Base-by-base conservation (phyloP, 1,284 basidiomycete genomes). In the Leccinum pachyderme region DNA sequence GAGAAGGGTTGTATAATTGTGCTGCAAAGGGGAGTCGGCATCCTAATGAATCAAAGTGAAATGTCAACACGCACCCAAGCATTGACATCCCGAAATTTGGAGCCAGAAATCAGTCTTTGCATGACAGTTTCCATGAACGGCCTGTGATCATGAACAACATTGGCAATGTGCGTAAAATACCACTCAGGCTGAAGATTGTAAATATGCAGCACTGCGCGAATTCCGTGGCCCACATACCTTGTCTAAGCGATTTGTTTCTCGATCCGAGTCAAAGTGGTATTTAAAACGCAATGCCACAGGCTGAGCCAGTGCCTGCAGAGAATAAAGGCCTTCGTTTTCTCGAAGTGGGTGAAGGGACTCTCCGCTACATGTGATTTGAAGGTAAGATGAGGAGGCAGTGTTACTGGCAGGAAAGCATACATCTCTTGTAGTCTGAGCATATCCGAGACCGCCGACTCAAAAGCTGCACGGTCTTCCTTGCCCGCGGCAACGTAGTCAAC, bases 131-230 rank as follows among this genome's bases (percentile, higher is more conserved):
- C 80, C 77, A 94, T 83, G 73, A 98, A 93, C 22, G 78, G 66
- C 33, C 82, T 77, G 62, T 96, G 93, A 57, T 94, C 89, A 63
- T 92, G 91, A 32, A 84, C 80, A 52, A 87, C 81, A 63, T 97
- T 93, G 28, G 92, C 77, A 15, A 98, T 80, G 70, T 98, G 92
- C 3, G 92, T 89, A 64, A 99, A 91, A 64, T 92, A 98, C 93
- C 96, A 99, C 72, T 98, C 97, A 1, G 96, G 96, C 91, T 95
- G 65, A 45, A 43, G 39, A 27, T 25, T 33, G 22, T 52, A 22
- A 13, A 35, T 48, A 31, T 46, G 45, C 11, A 35, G 4, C 3
- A 33, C 35, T 41, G n/a, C 18, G 35, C 3, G 11, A 22, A 46
- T 18, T 29, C 37, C 28, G 47, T 7, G 32, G 13, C 6, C 57